phyloP scores from a whole-genome alignment of 805 yeast genomes.

The Kregervanrija delftensis region DNA sequence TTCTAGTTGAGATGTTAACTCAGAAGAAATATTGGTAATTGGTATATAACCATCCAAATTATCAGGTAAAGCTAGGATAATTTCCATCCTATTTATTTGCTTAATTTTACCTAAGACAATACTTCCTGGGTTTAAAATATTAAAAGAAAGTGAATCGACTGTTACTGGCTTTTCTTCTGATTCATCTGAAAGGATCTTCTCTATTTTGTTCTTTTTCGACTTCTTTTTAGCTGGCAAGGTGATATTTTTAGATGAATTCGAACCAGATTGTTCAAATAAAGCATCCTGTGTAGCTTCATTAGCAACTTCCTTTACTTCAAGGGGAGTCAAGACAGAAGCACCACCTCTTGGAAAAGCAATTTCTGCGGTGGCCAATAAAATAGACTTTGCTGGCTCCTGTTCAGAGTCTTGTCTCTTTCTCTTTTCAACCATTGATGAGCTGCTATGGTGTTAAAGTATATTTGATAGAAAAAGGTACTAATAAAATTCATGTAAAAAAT shows the following conservation, averaged over 20 bases:
- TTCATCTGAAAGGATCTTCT: constrained; percentile 22
- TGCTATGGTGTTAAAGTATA: neutral
- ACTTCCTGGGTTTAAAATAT: constrained; percentile 63
- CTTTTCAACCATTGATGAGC: constrained; percentile 23
- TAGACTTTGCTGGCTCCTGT: constrained; percentile 20
- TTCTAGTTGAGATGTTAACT: constrained; percentile 51
- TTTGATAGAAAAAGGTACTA: too few relatives aligned
- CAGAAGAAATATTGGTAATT: constrained; percentile 62
- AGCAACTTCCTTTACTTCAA: constrained; percentile 88
- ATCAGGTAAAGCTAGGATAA: constrained; percentile 72
- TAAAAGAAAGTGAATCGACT: constrained; percentile 57
- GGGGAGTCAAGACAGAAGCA: constrained; percentile 71
- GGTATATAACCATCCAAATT: constrained; percentile 75
- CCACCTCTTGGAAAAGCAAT: constrained; percentile 95
- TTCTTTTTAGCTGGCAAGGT: constrained; percentile 25
- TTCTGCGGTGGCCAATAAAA: constrained; percentile 32
- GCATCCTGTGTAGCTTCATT: constrained; percentile 90
- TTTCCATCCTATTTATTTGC: constrained; percentile 51
- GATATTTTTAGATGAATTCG: constrained; percentile 10
- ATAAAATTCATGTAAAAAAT: too few relatives aligned
- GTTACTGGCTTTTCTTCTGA: constrained; percentile 23
- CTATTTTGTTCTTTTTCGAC: constrained; percentile 21
- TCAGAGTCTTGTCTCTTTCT: constrained; percentile 42
- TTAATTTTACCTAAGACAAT: constrained; percentile 70
- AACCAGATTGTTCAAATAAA: constrained; percentile 43